phyloP scores from a whole-genome alignment of 495 filamentous ascomycete genomes.

The Filosporella fistucella region DNA sequence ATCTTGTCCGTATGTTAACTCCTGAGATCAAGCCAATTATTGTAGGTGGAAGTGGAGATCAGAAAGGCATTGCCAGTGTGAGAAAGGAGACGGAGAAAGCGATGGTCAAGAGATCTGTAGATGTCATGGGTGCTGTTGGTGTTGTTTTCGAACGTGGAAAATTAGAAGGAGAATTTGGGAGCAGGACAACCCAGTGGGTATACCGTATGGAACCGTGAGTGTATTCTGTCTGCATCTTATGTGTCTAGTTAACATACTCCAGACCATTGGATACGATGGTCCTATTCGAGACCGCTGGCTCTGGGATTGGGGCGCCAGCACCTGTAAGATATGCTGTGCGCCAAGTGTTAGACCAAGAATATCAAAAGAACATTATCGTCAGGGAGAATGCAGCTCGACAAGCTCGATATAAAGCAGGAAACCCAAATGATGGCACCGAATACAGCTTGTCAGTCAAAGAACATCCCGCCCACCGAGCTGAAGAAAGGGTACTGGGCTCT shows the following conservation, averaged over 20 bases:
- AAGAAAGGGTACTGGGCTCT: slow-evolving; percentile 29
- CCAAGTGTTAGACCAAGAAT: slow-evolving; percentile 88
- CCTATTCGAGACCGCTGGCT: slow-evolving; percentile 49
- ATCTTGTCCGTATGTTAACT: slow-evolving; percentile 73
- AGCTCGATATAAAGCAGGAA: slow-evolving; percentile 44
- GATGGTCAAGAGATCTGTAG: slow-evolving; percentile 73
- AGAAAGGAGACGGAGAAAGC: slow-evolving; percentile 77
- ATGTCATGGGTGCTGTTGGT: slow-evolving; percentile 71
- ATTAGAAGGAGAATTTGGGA: slow-evolving; percentile 53
- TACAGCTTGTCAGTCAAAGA: slow-evolving; percentile 34
- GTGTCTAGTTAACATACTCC: slow-evolving; percentile 4
- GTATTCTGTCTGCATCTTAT: slow-evolving; percentile 1
- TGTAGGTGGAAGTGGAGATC: slow-evolving; percentile 64
- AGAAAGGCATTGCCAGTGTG: slow-evolving; percentile 71
- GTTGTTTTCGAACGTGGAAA: slow-evolving; percentile 78
- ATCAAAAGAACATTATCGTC: slow-evolving; percentile 59
- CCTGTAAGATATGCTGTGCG: slow-evolving; percentile 83
- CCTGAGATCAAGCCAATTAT: slow-evolving; percentile 92
- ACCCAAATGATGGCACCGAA: slow-evolving; percentile 24
- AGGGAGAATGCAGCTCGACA: slow-evolving; percentile 55
- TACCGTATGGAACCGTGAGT: slow-evolving; percentile 95
- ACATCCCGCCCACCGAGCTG: slow-evolving; percentile 24
- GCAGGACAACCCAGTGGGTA: slow-evolving; percentile 53
- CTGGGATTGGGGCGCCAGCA: slow-evolving; percentile 34
- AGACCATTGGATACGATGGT: slow-evolving; percentile 69